Conservation (phyloP, 2,329 filamentous ascomycete genomes). For the Torrubiella hemipterigena region DNA sequence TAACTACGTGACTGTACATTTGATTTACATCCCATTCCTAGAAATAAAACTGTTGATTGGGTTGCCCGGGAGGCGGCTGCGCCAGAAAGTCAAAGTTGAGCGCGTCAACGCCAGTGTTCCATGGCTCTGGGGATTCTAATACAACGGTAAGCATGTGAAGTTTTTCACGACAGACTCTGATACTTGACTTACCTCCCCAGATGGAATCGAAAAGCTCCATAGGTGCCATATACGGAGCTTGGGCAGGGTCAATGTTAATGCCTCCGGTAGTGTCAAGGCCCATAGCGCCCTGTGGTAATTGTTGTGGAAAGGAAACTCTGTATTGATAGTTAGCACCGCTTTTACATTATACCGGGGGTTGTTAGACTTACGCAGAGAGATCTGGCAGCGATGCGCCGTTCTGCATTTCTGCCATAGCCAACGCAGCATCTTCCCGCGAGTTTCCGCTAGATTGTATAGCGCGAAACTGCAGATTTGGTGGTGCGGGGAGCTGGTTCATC, state of each 20-base stretch:
- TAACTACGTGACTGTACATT: background rate
- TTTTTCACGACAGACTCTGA: too few species aligned
- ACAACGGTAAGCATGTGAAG: too few species aligned
- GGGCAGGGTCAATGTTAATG: conserved; percentile 44
- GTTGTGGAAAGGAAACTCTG: conserved; percentile 24
- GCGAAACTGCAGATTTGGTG: conserved; percentile 14
- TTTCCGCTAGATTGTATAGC: conserved; percentile 24
- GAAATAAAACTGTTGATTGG: conserved; percentile 47
- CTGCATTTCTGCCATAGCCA: conserved; percentile 55
- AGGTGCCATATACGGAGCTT: conserved; percentile 48
- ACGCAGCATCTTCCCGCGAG: conserved; percentile 47
- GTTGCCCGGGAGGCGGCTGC: conserved; percentile 45
- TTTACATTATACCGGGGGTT: background rate
- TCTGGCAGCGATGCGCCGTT: conserved; percentile 38
- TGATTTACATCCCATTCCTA: conserved; percentile 13
- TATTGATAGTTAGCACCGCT: conserved; percentile 8
- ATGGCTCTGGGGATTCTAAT: conserved; percentile 46
- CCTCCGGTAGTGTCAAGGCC: too few species aligned
- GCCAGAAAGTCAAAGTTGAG: conserved; percentile 51
- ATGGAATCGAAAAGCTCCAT: conserved; percentile 59
- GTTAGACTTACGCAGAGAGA: conserved; percentile 26
- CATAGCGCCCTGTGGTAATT: conserved; percentile 24
- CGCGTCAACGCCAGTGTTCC: conserved; percentile 41
- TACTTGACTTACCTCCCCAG: conserved; percentile 51
- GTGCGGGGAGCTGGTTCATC: conserved; percentile 11